A percentile compares a stretch with the other conserved stretches of the same genome.
phyloP scores from a whole-genome alignment of 164 flowering plant genomes.

The Tinospora cordifolia region DNA sequence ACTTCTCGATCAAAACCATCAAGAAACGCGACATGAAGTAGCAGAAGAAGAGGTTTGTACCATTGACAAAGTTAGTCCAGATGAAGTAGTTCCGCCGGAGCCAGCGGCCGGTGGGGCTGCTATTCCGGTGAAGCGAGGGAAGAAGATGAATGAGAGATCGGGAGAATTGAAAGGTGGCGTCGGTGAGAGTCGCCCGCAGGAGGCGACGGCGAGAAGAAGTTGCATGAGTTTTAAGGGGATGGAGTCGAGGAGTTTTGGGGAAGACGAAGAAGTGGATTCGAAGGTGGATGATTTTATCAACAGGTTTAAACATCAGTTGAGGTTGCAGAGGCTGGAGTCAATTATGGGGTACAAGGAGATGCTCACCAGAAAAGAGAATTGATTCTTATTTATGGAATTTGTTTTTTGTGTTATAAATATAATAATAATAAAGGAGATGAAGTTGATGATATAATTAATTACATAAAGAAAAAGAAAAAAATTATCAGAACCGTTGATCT shows the following conservation, averaged over 20 bases:
- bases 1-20: too few relatives aligned
- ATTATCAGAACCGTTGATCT: too few relatives aligned
- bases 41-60: neutral
- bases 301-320: conserved; percentile 39
- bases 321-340: conserved; percentile 31
- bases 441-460: too few relatives aligned
- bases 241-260: conserved; percentile 9
- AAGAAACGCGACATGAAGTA: neutral
- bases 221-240: neutral
- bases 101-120: conserved; percentile 38
- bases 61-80: too few relatives aligned
- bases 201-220: conserved; percentile 26
- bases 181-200: neutral
- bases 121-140: conserved; percentile 32
- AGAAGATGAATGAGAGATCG: conserved; percentile 52
- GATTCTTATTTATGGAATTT: too few relatives aligned
- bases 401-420: too few relatives aligned
- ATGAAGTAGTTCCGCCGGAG: conserved; percentile 9
- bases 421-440: too few relatives aligned
- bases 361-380: conserved; percentile 15
- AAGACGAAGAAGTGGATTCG: conserved; percentile 40
- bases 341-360: conserved; percentile 35
- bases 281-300: conserved; percentile 56
- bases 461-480: too few relatives aligned
- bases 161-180: conserved; percentile 17